Percentiles rank a stretch among this genome's conserved stretches.
These are phyloP conservation scores for Leccinum glutinopallens DNA, from an alignment of 1,284 basidiomycete genomes.

Conservation along the genomic window DNA sequence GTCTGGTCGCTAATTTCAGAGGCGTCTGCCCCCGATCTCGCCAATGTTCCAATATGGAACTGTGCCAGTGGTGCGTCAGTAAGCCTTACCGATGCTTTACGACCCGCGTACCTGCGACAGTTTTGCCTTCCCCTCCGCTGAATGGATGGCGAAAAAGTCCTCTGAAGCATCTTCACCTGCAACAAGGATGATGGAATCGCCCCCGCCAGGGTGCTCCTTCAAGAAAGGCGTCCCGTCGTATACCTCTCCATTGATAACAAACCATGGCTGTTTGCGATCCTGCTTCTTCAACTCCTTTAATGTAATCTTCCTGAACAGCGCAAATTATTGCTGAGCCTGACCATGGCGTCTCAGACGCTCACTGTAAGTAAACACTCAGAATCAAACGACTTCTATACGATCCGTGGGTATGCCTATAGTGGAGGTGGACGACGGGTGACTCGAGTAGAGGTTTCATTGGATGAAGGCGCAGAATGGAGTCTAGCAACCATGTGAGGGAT, in stretches of 20 bases:
- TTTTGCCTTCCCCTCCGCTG: constrained; percentile 49
- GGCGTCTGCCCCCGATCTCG: not conserved
- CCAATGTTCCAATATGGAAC: constrained; percentile 49
- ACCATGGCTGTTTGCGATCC: constrained; percentile 55
- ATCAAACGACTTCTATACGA: constrained; percentile 35
- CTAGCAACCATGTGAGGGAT: constrained; percentile 45
- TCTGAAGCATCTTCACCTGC: constrained; percentile 68
- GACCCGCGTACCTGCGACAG: constrained; percentile 43
- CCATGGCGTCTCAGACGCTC: constrained; percentile 56
- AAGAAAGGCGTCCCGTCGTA: constrained; percentile 47
- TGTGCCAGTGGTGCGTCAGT: constrained; percentile 26
- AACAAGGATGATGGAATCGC: constrained; percentile 58
- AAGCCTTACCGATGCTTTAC: constrained; percentile 8
- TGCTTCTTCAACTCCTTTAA: constrained; percentile 49
- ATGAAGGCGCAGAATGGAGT: constrained; percentile 59
- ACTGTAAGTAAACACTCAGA: constrained; percentile 16
- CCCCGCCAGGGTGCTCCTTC: constrained; percentile 58
- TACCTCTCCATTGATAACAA: constrained; percentile 60
- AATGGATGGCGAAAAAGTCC: constrained; percentile 63
- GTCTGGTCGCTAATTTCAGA: constrained; percentile 13
- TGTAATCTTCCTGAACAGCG: constrained; percentile 55
- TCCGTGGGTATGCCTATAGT: constrained; percentile 64
- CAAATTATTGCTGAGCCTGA: constrained; percentile 53
- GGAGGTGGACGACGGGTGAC: constrained; percentile 67
- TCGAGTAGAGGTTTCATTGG: constrained; percentile 62